Base-by-base conservation (phyloP, 192 early-diverging fungal genomes). In the Polychytrium aggregatum region DNA sequence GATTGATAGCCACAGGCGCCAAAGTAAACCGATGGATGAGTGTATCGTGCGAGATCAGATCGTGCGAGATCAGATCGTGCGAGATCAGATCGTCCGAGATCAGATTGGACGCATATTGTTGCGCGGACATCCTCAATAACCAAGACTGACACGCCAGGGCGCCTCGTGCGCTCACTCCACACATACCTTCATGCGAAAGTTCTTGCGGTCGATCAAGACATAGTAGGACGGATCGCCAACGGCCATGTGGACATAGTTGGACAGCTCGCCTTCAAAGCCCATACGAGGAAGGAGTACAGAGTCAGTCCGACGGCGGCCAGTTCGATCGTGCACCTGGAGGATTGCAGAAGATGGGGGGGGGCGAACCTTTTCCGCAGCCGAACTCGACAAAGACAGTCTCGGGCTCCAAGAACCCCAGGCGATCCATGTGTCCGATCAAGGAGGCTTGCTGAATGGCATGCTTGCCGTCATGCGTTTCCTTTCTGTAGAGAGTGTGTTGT, bases 121-220 rank as follows among this genome's bases (percentile, higher is more conserved):
- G 38, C 37, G 30, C 35, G 37, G 21, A 18, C 27, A 37, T 46
- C 24, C 45, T 56, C 35, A 14, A 38, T 17, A 21, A 26, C 30
- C 49, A 31, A 49, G 21, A 50, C 51, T 56, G 20, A 10, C 13
- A 52, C 27, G 9, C 11, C 17, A 1, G 37, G 25, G 25, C 13
- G 9, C 39, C 28, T 20, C 46, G 26, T 11, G 14, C 16, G 17
- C 28, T 3, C 35, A 60, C n/a, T n/a, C n/a, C n/a, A n/a, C n/a
- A n/a, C n/a, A n/a, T n/a, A n/a, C 39, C 70, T 90, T 90, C 27
- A 75, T 67, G n/a, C 87, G 73, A 21, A 82, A 82, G 53, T 74
- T 83, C 13, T 79, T 78, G 14, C 88, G 76, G 57, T 93, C 90
- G 3, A 93, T 62, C 25, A 90, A 62, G 21, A 88, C 44, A 54